Evolutionary conservation across 164 flowering plant genomes (phyloP), one percentile per base, ranked within the genome.

Genomic region (Warburgia ugandensis): DNA sequence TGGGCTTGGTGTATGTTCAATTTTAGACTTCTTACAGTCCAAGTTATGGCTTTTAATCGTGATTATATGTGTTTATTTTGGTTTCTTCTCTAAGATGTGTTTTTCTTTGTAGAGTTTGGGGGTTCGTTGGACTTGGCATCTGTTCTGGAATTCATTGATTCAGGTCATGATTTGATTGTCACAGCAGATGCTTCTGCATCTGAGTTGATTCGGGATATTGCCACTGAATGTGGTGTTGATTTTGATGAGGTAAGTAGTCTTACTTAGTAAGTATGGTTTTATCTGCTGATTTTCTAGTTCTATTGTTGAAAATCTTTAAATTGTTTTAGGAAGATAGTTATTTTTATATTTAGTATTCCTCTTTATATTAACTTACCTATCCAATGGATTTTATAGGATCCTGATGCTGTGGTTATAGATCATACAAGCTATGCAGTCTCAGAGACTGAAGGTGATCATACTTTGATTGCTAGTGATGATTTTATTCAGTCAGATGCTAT

Each of bases 161-260:
- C 92, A 5, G 97, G 96, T 10, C 89, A 72, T 44, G 94, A 89
- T 68, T 67, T 94, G 70, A 80, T 94, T 28, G 7, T 94, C 12
- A 79, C 83, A 4, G 88, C 87, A 11, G 96, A 86, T 77, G 54
- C 56, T 6, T 68, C 78, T 42, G 81, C 97, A 0, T 84, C 97
- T 14, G 96, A 89, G 55, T 69, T 94, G 68, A 79, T 90, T 67
- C 73, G 84, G 4, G 82, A 83, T 36, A 73, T 94, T 49, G 96
- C 88, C 13, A 68, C 75, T 0, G 96, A 94, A 54, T 83, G 96
- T 50, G 97, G 99, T 32, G 97, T 83, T 62, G 96, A 89, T 49
- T 94, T 89, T 56, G 97, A 89, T 70, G 97, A 89, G 86, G 99
- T 78, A 10, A 55, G 62, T 62, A 19, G 29, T n/a, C n/a, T n/a